phyloP scores from a whole-genome alignment of 106 monocot genomes.

The Dactylorhiza incarnata region DNA sequence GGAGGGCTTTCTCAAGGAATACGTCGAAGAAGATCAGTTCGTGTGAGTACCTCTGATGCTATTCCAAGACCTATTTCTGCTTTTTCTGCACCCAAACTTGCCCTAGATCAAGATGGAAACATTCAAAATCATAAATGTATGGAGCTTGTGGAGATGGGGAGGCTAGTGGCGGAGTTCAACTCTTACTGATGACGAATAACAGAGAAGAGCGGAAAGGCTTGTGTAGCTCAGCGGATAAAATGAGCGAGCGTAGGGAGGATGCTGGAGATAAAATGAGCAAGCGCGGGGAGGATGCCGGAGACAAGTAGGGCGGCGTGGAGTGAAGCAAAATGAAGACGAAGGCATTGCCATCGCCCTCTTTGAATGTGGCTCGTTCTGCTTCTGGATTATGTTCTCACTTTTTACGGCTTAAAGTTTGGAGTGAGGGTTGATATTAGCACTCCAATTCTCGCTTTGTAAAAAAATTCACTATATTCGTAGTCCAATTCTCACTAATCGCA shows the following conservation, averaged over 20 bases:
- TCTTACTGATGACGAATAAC: neutral
- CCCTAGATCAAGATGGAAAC: neutral
- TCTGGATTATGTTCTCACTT: neutral
- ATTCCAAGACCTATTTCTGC: neutral
- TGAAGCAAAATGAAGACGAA: conserved; percentile 13
- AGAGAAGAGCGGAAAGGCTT: neutral
- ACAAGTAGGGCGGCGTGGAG: neutral
- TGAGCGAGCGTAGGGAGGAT: neutral
- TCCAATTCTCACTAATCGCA: too few relatives aligned
- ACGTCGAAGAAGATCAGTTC: neutral
- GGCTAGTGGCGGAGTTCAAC: neutral
- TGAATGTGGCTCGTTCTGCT: neutral
- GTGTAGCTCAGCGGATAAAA: neutral
- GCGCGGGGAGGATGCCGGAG: too few relatives aligned
- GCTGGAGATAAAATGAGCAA: too few relatives aligned
- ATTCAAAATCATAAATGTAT: neutral
- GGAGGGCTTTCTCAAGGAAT: neutral
- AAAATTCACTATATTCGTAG: too few relatives aligned
- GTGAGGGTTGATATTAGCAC: too few relatives aligned
- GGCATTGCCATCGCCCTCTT: neutral
- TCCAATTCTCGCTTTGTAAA: too few relatives aligned
- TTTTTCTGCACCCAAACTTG: neutral
- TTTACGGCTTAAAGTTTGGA: neutral
- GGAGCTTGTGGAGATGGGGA: neutral
- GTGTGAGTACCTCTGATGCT: neutral